phyloP scores from a whole-genome alignment of 768 basidiomycete species.

The Boletales sp. region DNA sequence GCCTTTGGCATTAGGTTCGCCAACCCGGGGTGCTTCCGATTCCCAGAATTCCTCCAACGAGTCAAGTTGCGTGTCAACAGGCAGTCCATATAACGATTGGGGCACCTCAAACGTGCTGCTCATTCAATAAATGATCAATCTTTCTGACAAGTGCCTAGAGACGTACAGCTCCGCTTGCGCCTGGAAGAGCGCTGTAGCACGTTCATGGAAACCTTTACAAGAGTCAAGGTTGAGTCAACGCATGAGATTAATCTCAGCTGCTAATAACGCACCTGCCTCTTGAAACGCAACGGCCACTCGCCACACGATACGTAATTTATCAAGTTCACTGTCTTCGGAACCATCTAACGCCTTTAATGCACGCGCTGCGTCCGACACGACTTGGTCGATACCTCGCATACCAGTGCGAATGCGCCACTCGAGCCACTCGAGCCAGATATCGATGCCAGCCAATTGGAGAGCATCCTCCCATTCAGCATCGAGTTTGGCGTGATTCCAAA shows the following conservation, averaged over 20 bases:
- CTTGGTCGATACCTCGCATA: slow-evolving; percentile 45
- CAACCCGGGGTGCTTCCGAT: slow-evolving; percentile 70
- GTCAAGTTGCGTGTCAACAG: slow-evolving; percentile 50
- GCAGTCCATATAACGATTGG: slow-evolving; percentile 35
- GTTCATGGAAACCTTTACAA: slow-evolving; percentile 62
- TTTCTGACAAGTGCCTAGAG: not conserved
- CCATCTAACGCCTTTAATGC: slow-evolving; percentile 41
- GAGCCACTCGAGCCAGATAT: slow-evolving; percentile 77
- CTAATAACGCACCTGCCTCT: slow-evolving; percentile 56
- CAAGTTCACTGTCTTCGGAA: slow-evolving; percentile 46
- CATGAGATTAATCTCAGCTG: not conserved
- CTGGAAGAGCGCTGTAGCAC: slow-evolving; percentile 75
- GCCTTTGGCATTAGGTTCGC: slow-evolving; percentile 62
- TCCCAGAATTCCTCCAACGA: slow-evolving; percentile 84
- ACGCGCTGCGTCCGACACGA: slow-evolving; percentile 51
- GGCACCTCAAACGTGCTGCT: slow-evolving; percentile 60
- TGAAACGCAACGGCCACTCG: slow-evolving; percentile 58
- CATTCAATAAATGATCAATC: slow-evolving; percentile 5
- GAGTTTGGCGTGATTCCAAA: slow-evolving; percentile 59
- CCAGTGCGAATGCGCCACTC: slow-evolving; percentile 64
- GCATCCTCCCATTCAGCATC: slow-evolving; percentile 68
- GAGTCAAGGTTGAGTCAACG: slow-evolving; percentile 2
- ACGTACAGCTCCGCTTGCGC: slow-evolving; percentile 80
- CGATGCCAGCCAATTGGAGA: slow-evolving; percentile 46
- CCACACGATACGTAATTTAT: slow-evolving; percentile 66